Percentiles rank a stretch among this genome's conserved stretches.
Evolutionary conservation across 2,329 filamentous ascomycete genomes (phyloP).

Genomic region (Stromatinia cepivora): DNA sequence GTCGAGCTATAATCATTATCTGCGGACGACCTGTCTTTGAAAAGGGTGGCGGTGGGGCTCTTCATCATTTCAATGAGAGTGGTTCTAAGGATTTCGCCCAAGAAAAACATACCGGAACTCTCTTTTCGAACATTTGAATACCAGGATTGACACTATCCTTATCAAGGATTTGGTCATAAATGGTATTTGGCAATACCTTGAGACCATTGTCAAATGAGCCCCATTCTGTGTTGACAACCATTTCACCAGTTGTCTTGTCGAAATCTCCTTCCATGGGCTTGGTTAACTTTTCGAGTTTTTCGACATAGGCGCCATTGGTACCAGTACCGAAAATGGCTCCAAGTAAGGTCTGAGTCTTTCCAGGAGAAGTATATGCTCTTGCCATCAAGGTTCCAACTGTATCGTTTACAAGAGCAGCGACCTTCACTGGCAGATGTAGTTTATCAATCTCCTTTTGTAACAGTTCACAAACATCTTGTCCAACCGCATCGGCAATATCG

Average conservation of each 20-base stretch:
- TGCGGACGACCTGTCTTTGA: slow-evolving; percentile 73
- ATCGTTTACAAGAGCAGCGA: slow-evolving; percentile 96
- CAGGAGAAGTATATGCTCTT: slow-evolving; percentile 88
- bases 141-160: slow-evolving; percentile 83
- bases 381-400: slow-evolving; percentile 98
- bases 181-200: slow-evolving; percentile 80
- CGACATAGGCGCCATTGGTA: slow-evolving; percentile 95
- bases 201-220: slow-evolving; percentile 96
- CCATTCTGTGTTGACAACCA: slow-evolving; percentile 99
- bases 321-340: slow-evolving; percentile 97
- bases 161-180: slow-evolving; percentile 80
- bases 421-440: slow-evolving; percentile 82
- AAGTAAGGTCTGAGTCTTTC: slow-evolving; percentile 82
- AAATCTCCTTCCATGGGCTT: slow-evolving; percentile 72
- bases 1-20: slow-evolving; percentile 69
- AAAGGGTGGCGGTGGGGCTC: slow-evolving; percentile 66
- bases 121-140: slow-evolving; percentile 98
- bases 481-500: slow-evolving; percentile 90
- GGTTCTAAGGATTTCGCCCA: slow-evolving; percentile 87
- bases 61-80: slow-evolving; percentile 72
- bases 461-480: slow-evolving; percentile 89
- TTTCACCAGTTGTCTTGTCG: slow-evolving; percentile 80
- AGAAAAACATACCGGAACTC: slow-evolving; percentile 97
- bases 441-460: slow-evolving; percentile 88
- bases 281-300: slow-evolving; percentile 82